phyloP scores from a whole-genome alignment of 1,284 basidiomycete genomes.

The Pyrrhoderma lamaoense region DNA sequence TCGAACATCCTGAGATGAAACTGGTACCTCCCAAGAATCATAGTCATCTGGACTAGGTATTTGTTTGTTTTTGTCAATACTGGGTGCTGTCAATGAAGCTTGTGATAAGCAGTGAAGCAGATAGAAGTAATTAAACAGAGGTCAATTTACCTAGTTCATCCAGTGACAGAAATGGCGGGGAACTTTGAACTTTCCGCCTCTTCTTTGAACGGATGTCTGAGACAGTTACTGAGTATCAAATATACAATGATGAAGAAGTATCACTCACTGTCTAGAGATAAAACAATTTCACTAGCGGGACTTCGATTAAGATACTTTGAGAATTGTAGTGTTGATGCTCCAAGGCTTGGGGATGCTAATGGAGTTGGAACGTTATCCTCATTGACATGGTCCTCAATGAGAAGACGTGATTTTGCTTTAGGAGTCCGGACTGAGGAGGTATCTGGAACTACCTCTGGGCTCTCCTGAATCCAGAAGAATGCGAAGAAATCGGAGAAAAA shows the following conservation, averaged over 20 bases:
- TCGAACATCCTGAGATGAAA: slow-evolving; percentile 11
- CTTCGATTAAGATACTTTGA: neutral
- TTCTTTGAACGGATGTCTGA: slow-evolving; percentile 4
- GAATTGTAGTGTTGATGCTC: neutral
- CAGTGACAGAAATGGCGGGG: neutral
- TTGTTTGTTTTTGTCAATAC: no score
- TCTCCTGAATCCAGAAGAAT: neutral
- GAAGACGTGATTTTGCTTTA: no score
- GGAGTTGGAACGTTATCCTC: neutral
- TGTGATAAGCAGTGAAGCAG: no score
- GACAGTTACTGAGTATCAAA: neutral
- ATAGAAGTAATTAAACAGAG: no score
- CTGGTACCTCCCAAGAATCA: slow-evolving; percentile 6
- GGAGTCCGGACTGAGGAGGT: no score
- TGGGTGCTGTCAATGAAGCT: no score
- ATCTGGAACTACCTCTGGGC: slow-evolving; percentile 3
- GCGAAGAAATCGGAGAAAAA: no score
- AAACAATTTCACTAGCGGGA: neutral
- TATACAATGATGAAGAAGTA: neutral
- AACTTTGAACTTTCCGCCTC: slow-evolving; percentile 1
- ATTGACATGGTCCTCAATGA: no score
- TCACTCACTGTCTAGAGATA: slow-evolving; percentile 1
- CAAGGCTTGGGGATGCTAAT: slow-evolving; percentile 5
- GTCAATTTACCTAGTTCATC: neutral
- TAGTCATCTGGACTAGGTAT: slow-evolving; percentile 12